Percentiles rank a stretch among this genome's conserved stretches.
phyloP scores from a whole-genome alignment of 805 yeast genomes.

The Torulaspora indica region DNA sequence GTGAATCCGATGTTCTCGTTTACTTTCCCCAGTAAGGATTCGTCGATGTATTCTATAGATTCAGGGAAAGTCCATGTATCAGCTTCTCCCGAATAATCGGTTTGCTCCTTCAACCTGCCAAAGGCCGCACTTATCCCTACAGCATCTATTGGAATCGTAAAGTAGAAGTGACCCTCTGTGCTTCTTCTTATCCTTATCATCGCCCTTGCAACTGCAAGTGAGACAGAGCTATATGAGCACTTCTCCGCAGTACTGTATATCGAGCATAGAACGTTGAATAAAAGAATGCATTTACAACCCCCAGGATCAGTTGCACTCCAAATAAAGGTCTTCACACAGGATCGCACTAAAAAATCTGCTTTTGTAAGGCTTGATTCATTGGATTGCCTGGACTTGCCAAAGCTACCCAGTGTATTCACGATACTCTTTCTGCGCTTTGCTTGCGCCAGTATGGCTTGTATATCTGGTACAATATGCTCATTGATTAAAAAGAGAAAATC shows the following conservation, averaged over 20 bases:
- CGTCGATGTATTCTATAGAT: constrained; percentile 45
- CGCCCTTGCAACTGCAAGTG: constrained; percentile 48
- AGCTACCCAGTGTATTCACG: constrained; percentile 12
- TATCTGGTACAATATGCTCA: constrained; percentile 29
- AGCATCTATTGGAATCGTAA: constrained; percentile 54
- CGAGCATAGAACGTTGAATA: constrained; percentile 25
- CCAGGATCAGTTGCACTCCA: constrained; percentile 21
- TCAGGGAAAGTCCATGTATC: constrained; percentile 63
- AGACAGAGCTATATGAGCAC: constrained; percentile 35
- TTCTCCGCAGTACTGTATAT: constrained; percentile 39
- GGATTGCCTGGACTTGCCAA: constrained; percentile 7
- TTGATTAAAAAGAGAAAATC: constrained; percentile 48
- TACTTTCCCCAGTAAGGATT: constrained; percentile 41
- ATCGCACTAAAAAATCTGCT: constrained; percentile 19
- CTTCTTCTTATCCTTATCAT: constrained; percentile 53
- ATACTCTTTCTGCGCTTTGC: constrained; percentile 14
- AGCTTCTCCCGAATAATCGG: constrained; percentile 22
- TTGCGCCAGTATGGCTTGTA: constrained; percentile 7
- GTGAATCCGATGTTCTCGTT: constrained; percentile 25
- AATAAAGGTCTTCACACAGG: constrained; percentile 30
- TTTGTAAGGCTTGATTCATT: constrained; percentile 4
- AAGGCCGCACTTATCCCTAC: constrained; percentile 61
- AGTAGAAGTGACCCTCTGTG: constrained; percentile 41
- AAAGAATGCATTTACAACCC: constrained; percentile 30
- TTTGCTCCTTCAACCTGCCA: constrained; percentile 37